A percentile compares a stretch with the other conserved stretches of the same genome.
Evolutionary conservation across 345 rosid genomes (phyloP).

Genomic region (Diplotaxis tenuifolia): DNA sequence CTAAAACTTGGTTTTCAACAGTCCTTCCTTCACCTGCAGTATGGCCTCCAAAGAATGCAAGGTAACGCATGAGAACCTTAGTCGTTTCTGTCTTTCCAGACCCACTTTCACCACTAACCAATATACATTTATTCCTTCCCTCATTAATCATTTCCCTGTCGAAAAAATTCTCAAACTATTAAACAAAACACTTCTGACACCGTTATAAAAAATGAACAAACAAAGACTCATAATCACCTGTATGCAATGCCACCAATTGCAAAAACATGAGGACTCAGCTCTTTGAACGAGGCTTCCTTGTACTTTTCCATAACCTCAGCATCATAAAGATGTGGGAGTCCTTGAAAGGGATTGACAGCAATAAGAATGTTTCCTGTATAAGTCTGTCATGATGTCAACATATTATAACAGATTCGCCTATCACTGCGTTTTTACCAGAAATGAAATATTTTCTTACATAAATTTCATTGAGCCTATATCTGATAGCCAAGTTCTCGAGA

Average conservation of each 20-base stretch:
- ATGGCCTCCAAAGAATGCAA: conserved; percentile 80
- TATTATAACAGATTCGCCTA: conserved; percentile 39
- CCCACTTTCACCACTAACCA: conserved; percentile 97
- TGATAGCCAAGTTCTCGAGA: conserved; percentile 59
- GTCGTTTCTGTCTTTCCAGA: conserved; percentile 98
- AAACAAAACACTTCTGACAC: conserved; percentile 13
- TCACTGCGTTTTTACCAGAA: conserved; percentile 29
- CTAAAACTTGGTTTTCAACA: conserved; percentile 77
- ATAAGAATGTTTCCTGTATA: conserved; percentile 87
- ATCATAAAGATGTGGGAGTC: conserved; percentile 58
- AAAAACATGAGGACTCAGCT: conserved; percentile 73
- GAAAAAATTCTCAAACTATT: conserved; percentile 24
- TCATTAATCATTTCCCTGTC: conserved; percentile 80
- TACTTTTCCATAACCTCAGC: conserved; percentile 56
- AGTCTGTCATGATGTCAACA: conserved; percentile 68
- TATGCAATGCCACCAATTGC: conserved; percentile 80
- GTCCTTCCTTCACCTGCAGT: conserved; percentile 61
- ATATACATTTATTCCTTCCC: conserved; percentile 70
- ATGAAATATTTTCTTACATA: conserved; percentile 54
- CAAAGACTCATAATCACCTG: conserved; percentile 46
- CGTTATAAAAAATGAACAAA: conserved; percentile 8
- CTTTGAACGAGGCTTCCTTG: conserved; percentile 58
- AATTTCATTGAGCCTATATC: conserved; percentile 62
- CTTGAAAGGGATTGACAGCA: conserved; percentile 91
- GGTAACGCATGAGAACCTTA: conserved; percentile 90